Evolutionary conservation across 371 early-diverging fungal genomes (phyloP).

Genomic region (Mucor plumbeus): DNA sequence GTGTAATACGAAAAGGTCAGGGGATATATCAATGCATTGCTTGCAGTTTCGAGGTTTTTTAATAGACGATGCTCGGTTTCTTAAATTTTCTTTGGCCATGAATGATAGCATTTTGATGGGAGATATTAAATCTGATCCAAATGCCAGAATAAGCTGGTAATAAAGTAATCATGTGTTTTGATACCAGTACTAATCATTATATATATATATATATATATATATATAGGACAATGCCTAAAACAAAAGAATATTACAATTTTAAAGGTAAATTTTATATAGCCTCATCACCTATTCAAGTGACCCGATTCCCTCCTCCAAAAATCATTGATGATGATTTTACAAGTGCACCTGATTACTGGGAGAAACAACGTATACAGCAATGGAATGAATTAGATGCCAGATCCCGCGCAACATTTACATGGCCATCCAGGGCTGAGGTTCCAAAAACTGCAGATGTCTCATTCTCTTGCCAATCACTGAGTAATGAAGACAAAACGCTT

Average conservation of each 20-base stretch:
- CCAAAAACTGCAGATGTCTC: conserved; percentile 52
- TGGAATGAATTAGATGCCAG: conserved; percentile 64
- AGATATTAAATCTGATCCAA: conserved; percentile 64
- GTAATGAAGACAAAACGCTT: conserved; percentile 31
- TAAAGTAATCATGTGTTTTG: too few species aligned
- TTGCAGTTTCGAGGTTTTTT: conserved; percentile 60
- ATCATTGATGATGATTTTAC: conserved; percentile 34
- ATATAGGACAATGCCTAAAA: conserved; percentile 70
- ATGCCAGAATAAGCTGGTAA: conserved; percentile 61
- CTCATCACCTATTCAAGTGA: conserved; percentile 74
- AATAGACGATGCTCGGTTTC: conserved; percentile 58
- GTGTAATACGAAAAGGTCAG: conserved; percentile 54
- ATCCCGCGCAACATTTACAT: conserved; percentile 69
- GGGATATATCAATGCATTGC: conserved; percentile 56
- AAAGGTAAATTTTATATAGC: conserved; percentile 76
- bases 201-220: conserved; percentile 17
- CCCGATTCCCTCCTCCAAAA: conserved; percentile 71
- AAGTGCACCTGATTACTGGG: conserved; percentile 72
- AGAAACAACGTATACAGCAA: conserved; percentile 58
- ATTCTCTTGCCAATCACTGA: conserved; percentile 63
- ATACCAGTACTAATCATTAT: too few species aligned
- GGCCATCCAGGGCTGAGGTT: conserved; percentile 71
- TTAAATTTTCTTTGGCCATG: conserved; percentile 61
- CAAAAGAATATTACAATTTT: conserved; percentile 70
- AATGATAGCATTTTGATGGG: conserved; percentile 66